Percentiles rank a stretch among this genome's conserved stretches.
Conservation (phyloP, 371 early-diverging fungal genomes). For the Nematocida minor region DNA sequence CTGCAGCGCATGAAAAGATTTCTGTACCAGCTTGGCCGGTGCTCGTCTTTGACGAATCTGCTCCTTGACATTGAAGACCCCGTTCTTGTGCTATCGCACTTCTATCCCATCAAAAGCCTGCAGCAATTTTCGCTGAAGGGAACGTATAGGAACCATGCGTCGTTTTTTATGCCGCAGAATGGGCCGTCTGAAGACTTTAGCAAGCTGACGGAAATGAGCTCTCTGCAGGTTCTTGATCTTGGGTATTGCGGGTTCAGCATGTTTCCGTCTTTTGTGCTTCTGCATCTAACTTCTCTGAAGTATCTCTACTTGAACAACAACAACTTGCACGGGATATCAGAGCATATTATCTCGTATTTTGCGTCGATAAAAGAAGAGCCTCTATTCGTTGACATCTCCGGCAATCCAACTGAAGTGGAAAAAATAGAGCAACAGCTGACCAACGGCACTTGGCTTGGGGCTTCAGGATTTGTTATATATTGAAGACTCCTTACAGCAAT, state of each 20-base stretch:
- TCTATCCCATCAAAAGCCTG: constrained; percentile 18
- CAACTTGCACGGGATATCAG: neutral
- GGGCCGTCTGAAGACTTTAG: neutral
- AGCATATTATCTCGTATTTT: constrained; percentile 3
- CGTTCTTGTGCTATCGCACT: constrained; percentile 23
- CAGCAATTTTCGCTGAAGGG: constrained; percentile 25
- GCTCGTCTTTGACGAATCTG: constrained; percentile 7
- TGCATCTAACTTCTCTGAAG: neutral
- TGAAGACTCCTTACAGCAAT: neutral
- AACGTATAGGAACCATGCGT: constrained; percentile 1
- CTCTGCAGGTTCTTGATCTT: constrained; percentile 23
- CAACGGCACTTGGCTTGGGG: constrained; percentile 38
- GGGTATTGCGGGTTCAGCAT: constrained; percentile 8
- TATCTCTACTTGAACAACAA: constrained; percentile 47
- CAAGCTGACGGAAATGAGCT: constrained; percentile 11
- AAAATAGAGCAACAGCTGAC: neutral
- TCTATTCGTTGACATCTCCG: constrained; percentile 30
- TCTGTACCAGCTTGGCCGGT: constrained; percentile 46
- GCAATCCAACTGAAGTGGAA: neutral
- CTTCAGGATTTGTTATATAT: constrained; percentile 33
- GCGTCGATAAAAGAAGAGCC: neutral
- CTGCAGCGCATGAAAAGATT: constrained; percentile 46
- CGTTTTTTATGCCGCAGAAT: neutral
- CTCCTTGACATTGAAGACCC: constrained; percentile 49
- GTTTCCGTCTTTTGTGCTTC: constrained; percentile 6